Evolutionary conservation across 2,329 filamentous ascomycete genomes (phyloP).

Genomic region (Aspergillus intermedius): DNA sequence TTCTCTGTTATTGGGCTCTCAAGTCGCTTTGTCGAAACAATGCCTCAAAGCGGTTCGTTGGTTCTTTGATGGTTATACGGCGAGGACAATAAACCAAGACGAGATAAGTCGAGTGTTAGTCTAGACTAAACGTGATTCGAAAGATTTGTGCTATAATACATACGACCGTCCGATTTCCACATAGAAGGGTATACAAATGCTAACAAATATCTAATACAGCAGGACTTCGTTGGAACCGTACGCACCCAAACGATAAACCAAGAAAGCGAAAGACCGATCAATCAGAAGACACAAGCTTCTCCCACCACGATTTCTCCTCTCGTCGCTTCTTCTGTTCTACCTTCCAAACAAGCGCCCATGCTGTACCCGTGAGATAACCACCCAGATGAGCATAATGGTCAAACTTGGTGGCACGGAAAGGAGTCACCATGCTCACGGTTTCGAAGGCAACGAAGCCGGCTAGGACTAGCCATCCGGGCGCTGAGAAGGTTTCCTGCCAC

Average conservation of each 20-base stretch:
- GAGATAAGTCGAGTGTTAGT: too few species aligned
- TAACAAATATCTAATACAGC: not conserved
- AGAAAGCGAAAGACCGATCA: not conserved
- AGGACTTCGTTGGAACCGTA: not conserved
- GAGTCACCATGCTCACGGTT: constrained; percentile 25
- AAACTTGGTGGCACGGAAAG: constrained; percentile 26
- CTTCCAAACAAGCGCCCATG: constrained; percentile 12
- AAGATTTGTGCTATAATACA: not conserved
- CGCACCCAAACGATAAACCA: not conserved
- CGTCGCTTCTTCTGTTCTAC: constrained; percentile 8
- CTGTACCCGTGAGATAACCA: constrained; percentile 33
- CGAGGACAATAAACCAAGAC: too few species aligned
- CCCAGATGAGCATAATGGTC: constrained; percentile 40
- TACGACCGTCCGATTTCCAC: not conserved
- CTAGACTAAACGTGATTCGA: too few species aligned
- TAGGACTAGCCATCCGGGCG: constrained; percentile 35
- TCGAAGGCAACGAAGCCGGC: constrained; percentile 32
- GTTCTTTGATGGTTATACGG: too few species aligned
- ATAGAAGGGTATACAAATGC: not conserved
- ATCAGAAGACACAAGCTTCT: constrained; percentile 2
- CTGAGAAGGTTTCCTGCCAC: constrained; percentile 36
- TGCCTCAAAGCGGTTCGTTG: too few species aligned
- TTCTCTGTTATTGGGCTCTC: too few species aligned
- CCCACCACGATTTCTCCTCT: constrained; percentile 12
- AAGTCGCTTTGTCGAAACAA: too few species aligned